Conservation (phyloP, 2,329 filamentous ascomycete genomes). For the Neofusicoccum sp. region DNA sequence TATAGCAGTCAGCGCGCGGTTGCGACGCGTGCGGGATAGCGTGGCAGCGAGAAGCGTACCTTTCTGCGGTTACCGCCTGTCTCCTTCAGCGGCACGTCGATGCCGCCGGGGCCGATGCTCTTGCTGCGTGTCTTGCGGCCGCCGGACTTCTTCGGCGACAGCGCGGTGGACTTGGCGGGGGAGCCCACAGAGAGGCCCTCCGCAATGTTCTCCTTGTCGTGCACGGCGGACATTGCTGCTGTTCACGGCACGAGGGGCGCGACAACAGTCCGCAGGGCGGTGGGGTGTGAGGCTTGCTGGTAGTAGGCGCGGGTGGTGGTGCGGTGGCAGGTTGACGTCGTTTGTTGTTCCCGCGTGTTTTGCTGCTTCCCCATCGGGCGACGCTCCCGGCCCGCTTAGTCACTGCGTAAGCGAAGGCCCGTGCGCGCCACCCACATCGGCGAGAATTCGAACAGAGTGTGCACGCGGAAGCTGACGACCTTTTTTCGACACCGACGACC, state of each 20-base stretch:
- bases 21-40: neutral
- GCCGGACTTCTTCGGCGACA: conserved; percentile 35
- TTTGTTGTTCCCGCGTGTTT: conserved; percentile 21
- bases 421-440: conserved; percentile 18
- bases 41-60: conserved; percentile 50
- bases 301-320: neutral
- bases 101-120: conserved; percentile 88
- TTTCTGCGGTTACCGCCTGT: conserved; percentile 76
- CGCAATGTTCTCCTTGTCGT: conserved; percentile 72
- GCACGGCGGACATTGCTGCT: conserved; percentile 13
- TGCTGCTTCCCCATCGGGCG: conserved; percentile 20
- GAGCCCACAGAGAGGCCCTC: conserved; percentile 39
- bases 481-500: conserved; percentile 22
- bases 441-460: neutral
- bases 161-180: conserved; percentile 31
- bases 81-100: conserved; percentile 74
- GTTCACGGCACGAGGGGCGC: neutral
- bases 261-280: neutral
- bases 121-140: conserved; percentile 70
- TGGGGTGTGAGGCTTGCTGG: neutral
- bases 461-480: conserved; percentile 6
- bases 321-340: conserved; percentile 6
- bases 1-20: conserved; percentile 30
- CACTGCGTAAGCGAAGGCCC: conserved; percentile 17
- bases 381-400: conserved; percentile 8